phyloP scores from a whole-genome alignment of 306 rosid species.

The Castanospermum australe region DNA sequence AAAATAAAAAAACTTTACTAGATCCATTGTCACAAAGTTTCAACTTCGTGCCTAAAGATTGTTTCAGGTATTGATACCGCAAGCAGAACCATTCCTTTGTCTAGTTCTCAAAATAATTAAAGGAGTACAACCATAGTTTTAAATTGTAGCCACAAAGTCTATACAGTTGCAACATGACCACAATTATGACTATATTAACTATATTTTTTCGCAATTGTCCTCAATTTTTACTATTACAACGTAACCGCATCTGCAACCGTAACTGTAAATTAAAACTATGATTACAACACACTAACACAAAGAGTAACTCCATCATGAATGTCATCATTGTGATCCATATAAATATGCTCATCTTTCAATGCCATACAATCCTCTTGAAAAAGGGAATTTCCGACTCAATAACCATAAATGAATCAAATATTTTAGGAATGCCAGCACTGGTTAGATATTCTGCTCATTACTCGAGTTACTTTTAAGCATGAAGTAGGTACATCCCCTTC shows the following conservation, averaged over 20 bases:
- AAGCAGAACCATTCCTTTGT: constrained; percentile 43
- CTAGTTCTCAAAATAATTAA: constrained; percentile 60
- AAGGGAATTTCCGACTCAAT: constrained; percentile 75
- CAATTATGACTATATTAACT: no score
- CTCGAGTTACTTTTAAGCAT: constrained; percentile 74
- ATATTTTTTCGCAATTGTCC: no score
- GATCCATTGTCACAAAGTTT: constrained; percentile 11
- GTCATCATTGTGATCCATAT: constrained; percentile 62
- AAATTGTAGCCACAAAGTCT: no score
- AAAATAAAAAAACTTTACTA: background rate
- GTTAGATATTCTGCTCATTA: constrained; percentile 77
- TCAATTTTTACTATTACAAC: no score
- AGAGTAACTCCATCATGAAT: constrained; percentile 57
- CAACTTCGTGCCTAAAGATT: constrained; percentile 23
- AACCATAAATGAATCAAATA: constrained; percentile 60
- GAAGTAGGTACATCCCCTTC: constrained; percentile 73
- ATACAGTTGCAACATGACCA: no score
- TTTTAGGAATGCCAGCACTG: constrained; percentile 90
- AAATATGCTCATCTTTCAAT: constrained; percentile 71
- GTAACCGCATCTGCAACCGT: no score
- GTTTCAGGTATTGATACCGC: constrained; percentile 21
- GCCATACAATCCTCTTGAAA: constrained; percentile 64
- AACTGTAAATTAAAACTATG: no score
- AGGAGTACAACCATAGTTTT: no score
- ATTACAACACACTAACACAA: constrained; percentile 67